Conservation (phyloP, 2,329 filamentous ascomycete species). For the Gnomoniopsis sp. region DNA sequence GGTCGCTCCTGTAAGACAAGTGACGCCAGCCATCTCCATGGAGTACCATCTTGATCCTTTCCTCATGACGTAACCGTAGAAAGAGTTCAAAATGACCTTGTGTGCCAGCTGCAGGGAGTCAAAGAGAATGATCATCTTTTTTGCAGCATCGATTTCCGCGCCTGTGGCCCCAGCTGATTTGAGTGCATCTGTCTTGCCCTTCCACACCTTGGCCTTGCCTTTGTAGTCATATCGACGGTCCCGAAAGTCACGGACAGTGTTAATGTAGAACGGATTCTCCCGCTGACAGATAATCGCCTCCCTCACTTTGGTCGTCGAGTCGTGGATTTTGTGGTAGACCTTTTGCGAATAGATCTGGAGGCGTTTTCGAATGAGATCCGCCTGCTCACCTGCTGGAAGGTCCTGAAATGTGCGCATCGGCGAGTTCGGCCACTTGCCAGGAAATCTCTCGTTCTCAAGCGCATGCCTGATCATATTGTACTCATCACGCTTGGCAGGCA, state of each 20-base stretch:
- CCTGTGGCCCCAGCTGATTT: constrained; percentile 76
- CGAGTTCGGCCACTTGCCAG: constrained; percentile 69
- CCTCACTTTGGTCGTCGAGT: constrained; percentile 84
- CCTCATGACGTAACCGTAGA: constrained; percentile 99
- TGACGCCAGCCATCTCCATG: constrained; percentile 98
- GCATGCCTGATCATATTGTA: constrained; percentile 98
- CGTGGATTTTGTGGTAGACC: constrained; percentile 99
- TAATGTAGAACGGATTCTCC: constrained; percentile 97
- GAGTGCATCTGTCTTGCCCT: constrained; percentile 85
- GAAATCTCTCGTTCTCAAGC: constrained; percentile 88
- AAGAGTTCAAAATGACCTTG: constrained; percentile 98
- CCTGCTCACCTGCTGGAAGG: constrained; percentile 77
- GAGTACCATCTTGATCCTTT: constrained; percentile 99
- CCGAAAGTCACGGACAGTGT: constrained; percentile 93
- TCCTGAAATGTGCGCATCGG: constrained; percentile 76
- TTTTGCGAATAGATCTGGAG: constrained; percentile 94
- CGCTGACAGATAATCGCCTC: constrained; percentile 98
- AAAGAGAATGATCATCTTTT: constrained; percentile 97
- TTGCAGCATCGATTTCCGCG: constrained; percentile 82
- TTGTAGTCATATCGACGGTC: constrained; percentile 99
- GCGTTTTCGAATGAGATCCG: constrained; percentile 75
- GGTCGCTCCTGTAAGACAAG: constrained; percentile 89
- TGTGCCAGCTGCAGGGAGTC: constrained; percentile 95
- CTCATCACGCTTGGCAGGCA: constrained; percentile 93
- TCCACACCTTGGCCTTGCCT: constrained; percentile 97